A percentile compares a stretch with the other conserved stretches of the same genome.
These are phyloP conservation scores for Gloeopeniophorella convolvens DNA, from an alignment of 768 basidiomycete genomes.

Conservation along the genomic window DNA sequence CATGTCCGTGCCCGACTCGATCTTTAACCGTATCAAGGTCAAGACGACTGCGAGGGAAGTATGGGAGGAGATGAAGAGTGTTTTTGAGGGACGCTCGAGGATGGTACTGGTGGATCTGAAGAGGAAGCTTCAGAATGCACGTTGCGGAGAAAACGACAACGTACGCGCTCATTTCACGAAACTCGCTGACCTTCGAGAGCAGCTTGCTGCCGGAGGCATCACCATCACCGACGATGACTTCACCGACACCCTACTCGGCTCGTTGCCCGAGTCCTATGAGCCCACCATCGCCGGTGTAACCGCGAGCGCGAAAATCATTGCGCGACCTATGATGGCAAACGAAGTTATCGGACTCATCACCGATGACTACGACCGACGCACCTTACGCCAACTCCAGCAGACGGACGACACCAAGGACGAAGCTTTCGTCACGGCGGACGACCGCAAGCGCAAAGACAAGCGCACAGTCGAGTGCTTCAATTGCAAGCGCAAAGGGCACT, in stretches of 20 bases:
- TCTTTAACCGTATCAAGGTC: not conserved
- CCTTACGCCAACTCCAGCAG: not conserved
- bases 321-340: not conserved
- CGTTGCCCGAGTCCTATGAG: slow-evolving; percentile 13
- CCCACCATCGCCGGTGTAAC: slow-evolving; percentile 1
- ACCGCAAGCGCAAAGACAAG: not conserved
- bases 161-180: not conserved
- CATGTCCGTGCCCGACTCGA: not conserved
- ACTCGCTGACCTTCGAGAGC: not conserved
- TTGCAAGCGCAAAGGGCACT: slow-evolving; percentile 20
- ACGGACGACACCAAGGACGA: not conserved
- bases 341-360: slow-evolving; percentile 6
- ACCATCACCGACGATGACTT: not conserved
- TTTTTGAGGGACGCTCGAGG: not conserved
- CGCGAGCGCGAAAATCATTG: not conserved
- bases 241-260: slow-evolving; percentile 15
- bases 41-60: not conserved
- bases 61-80: not conserved
- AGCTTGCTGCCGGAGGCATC: not conserved
- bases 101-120: not conserved
- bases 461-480: slow-evolving; percentile 21
- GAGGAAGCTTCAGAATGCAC: not conserved
- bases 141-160: not conserved
- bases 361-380: not conserved
- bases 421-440: not conserved